phyloP scores from a whole-genome alignment of 371 early-diverging fungal species.

The Mortierella sp. region DNA sequence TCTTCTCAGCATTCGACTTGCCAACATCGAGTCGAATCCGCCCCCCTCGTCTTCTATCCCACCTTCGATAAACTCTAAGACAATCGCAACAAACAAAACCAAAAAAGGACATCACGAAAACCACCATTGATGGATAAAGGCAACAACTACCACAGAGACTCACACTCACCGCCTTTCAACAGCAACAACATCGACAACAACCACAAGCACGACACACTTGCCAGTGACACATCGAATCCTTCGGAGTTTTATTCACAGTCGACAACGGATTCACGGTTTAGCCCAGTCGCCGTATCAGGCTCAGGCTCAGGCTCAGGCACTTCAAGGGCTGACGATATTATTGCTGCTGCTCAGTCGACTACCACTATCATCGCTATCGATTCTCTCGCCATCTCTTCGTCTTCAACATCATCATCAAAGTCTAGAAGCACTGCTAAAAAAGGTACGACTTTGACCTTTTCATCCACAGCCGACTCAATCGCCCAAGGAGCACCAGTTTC shows the following conservation, averaged over 20 bases:
- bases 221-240: neutral
- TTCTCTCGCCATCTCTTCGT: neutral
- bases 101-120: no score
- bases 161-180: neutral
- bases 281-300: slow-evolving; percentile 2
- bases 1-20: no score
- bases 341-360: neutral
- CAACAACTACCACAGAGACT: neutral
- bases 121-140: slow-evolving; percentile 5
- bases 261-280: slow-evolving; percentile 5
- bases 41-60: no score
- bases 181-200: neutral
- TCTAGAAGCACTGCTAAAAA: neutral
- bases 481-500: neutral
- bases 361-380: neutral
- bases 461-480: neutral
- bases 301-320: neutral
- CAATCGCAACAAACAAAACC: neutral
- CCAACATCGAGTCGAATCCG: no score
- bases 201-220: neutral
- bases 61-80: neutral
- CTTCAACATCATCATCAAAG: neutral
- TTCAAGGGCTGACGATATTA: neutral
- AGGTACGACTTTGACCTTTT: neutral
- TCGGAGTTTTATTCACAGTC: slow-evolving; percentile 4